Evolutionary conservation across 2,329 filamentous ascomycete genomes (phyloP).

Genomic region (Periconia digitata): DNA sequence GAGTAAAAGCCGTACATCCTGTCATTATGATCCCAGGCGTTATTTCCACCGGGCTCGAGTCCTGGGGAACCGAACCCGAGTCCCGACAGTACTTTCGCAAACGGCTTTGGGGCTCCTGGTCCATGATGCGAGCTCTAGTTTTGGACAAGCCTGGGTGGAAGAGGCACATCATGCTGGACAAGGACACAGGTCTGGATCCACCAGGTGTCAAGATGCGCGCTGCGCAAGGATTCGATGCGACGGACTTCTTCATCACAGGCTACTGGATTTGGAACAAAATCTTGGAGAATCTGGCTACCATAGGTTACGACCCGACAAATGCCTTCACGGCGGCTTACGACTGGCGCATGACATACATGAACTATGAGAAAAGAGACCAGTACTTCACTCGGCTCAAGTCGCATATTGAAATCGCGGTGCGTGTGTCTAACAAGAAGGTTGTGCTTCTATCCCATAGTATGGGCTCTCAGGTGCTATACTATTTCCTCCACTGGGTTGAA

Average conservation of each 20-base stretch:
- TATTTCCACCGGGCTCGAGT: slow-evolving; percentile 95
- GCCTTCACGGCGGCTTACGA: slow-evolving; percentile 75
- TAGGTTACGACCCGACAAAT: slow-evolving; percentile 89
- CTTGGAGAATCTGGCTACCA: slow-evolving; percentile 90
- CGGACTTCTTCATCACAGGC: slow-evolving; percentile 85
- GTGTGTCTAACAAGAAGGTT: slow-evolving; percentile 75
- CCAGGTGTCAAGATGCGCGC: slow-evolving; percentile 86
- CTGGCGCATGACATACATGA: slow-evolving; percentile 88
- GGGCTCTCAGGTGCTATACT: slow-evolving; percentile 93
- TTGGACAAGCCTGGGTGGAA: slow-evolving; percentile 95
- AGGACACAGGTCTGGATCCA: slow-evolving; percentile 85
- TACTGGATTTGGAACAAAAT: slow-evolving; percentile 99
- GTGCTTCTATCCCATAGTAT: slow-evolving; percentile 93
- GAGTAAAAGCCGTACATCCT: slow-evolving; percentile 78
- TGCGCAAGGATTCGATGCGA: slow-evolving; percentile 94
- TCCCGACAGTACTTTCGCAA: slow-evolving; percentile 93
- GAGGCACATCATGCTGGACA: slow-evolving; percentile 94
- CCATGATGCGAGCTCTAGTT: slow-evolving; percentile 94
- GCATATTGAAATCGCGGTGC: slow-evolving; percentile 81
- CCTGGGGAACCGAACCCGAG: slow-evolving; percentile 85
- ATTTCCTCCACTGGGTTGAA: slow-evolving; percentile 81
- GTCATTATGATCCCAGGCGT: slow-evolving; percentile 98
- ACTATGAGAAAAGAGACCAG: slow-evolving; percentile 86
- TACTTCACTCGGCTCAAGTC: slow-evolving; percentile 91
- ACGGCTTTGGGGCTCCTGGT: slow-evolving; percentile 96